Evolutionary conservation across 2,329 filamentous ascomycete genomes (phyloP).

Genomic region (Thermoascus crustaceus): DNA sequence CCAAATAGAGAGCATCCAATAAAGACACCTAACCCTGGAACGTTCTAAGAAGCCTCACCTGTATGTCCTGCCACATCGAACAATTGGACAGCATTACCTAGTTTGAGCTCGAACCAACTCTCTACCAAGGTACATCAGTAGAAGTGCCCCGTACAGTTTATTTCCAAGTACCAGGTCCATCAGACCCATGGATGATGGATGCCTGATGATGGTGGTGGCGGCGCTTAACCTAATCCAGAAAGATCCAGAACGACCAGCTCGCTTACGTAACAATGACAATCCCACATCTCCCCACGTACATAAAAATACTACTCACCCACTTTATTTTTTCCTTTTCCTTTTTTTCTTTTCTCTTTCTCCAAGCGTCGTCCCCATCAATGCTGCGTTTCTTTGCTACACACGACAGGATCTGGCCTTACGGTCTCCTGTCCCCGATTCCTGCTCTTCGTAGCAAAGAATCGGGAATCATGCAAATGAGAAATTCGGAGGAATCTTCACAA

Average conservation of each 20-base stretch:
- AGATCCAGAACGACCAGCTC: not conserved
- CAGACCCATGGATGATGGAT: too few species aligned
- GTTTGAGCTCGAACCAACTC: too few species aligned
- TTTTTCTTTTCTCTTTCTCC: slow-evolving; percentile 39
- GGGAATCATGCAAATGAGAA: slow-evolving; percentile 72
- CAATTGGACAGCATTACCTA: too few species aligned
- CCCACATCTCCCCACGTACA: slow-evolving; percentile 4
- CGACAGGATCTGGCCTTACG: slow-evolving; percentile 42
- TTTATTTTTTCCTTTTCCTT: slow-evolving; percentile 17
- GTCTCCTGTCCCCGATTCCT: slow-evolving; percentile 19
- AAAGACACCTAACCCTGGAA: too few species aligned
- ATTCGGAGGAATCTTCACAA: slow-evolving; percentile 94
- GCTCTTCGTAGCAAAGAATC: slow-evolving; percentile 1
- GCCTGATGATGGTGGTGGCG: too few species aligned
- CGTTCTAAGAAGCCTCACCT: too few species aligned
- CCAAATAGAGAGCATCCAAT: too few species aligned
- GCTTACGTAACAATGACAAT: slow-evolving; percentile 1
- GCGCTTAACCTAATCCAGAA: not conserved
- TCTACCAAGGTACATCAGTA: too few species aligned
- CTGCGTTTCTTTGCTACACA: slow-evolving; percentile 94
- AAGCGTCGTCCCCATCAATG: slow-evolving; percentile 82
- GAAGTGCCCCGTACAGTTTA: too few species aligned
- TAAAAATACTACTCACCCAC: not conserved
- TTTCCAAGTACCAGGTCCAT: too few species aligned
- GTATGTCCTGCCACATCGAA: too few species aligned